Percentiles rank a stretch among this genome's conserved stretches.
Evolutionary conservation across 1,284 basidiomycete genomes (phyloP).

Genomic region (Naganishia albida): DNA sequence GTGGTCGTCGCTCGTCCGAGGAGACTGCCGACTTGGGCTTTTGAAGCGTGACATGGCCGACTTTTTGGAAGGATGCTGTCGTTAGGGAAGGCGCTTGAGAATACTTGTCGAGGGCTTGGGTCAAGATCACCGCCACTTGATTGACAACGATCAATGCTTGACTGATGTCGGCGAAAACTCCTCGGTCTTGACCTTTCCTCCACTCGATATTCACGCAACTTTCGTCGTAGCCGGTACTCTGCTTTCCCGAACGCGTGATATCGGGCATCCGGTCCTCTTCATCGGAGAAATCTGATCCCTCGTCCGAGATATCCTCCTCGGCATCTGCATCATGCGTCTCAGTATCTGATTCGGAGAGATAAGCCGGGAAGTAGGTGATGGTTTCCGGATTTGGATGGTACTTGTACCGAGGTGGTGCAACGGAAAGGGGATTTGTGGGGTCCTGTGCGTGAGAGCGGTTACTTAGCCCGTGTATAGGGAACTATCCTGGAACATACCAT

Average conservation of each 20-base stretch:
- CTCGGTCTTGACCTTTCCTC: constrained; percentile 7
- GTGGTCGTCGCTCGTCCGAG: background rate
- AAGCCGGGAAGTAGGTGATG: constrained; percentile 5
- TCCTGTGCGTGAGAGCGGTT: background rate
- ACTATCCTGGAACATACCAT: background rate
- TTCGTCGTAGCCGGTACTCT: background rate
- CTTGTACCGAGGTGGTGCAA: constrained; percentile 25
- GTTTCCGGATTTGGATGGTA: constrained; percentile 23
- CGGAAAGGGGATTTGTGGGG: constrained; percentile 24
- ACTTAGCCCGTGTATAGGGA: background rate
- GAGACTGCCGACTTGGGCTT: background rate
- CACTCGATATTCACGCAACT: background rate
- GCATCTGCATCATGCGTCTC: background rate
- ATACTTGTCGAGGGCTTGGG: background rate
- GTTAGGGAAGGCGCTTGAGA: background rate
- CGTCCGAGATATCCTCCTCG: constrained; percentile 4
- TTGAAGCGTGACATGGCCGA: constrained; percentile 14
- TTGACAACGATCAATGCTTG: constrained; percentile 15
- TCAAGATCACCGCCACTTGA: constrained; percentile 9
- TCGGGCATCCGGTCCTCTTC: constrained; percentile 24
- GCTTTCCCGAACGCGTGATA: background rate
- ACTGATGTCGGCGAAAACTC: background rate
- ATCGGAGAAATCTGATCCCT: constrained; percentile 20
- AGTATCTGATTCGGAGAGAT: constrained; percentile 14
- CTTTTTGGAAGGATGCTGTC: background rate